Percentiles rank a stretch among this genome's conserved stretches.
These are phyloP conservation scores for Aspergillus quadrilineatus DNA, from an alignment of 2,329 filamentous ascomycete genomes.

Conservation along the genomic window DNA sequence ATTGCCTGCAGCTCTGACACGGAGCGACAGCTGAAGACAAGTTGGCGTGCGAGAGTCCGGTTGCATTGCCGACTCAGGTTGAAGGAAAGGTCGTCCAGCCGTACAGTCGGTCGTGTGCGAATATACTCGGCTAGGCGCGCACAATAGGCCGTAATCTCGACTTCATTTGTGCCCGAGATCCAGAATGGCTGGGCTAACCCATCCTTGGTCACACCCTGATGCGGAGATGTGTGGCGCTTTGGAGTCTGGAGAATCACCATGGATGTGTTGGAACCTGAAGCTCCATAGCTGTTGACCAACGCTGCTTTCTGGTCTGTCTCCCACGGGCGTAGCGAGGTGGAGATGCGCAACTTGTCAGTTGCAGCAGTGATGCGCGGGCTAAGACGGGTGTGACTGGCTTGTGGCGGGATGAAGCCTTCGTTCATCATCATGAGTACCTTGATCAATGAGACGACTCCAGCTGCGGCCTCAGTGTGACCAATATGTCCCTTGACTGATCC, in stretches of 20 bases:
- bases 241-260: constrained; percentile 23
- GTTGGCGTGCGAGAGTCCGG: background rate
- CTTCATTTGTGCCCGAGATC: constrained; percentile 1
- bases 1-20: background rate
- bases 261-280: constrained; percentile 25
- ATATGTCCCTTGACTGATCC: constrained; percentile 36
- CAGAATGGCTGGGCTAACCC: background rate
- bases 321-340: constrained; percentile 18
- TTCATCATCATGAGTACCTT: constrained; percentile 34
- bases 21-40: constrained; percentile 1
- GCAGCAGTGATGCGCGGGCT: constrained; percentile 21
- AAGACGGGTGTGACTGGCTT: constrained; percentile 28
- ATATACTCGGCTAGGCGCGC: background rate
- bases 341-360: constrained; percentile 15
- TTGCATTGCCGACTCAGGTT: constrained; percentile 4
- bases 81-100: constrained; percentile 4
- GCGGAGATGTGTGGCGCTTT: background rate
- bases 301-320: constrained; percentile 20
- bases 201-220: constrained; percentile 14
- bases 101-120: background rate
- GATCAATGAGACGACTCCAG: constrained; percentile 32
- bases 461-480: constrained; percentile 36
- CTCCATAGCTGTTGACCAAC: constrained; percentile 29
- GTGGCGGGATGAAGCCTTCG: constrained; percentile 25
- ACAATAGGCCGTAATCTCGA: background rate